Evolutionary conservation across 75 land plant species (phyloP).

Genomic region (Cupressus sempervirens): DNA sequence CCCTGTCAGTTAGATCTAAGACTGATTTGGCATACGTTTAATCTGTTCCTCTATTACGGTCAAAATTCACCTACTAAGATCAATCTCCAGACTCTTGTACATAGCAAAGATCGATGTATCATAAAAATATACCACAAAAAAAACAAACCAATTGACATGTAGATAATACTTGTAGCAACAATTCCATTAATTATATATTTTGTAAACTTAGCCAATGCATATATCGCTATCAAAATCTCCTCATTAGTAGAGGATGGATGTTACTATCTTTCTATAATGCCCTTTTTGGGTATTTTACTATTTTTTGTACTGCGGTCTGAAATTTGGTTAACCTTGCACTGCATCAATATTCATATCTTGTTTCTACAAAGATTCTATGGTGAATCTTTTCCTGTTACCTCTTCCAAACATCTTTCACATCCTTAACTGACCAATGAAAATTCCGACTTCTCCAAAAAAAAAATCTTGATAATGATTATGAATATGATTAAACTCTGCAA

Average conservation of each 20-base stretch:
- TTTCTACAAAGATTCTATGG: too few species aligned
- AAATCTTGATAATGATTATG: too few species aligned
- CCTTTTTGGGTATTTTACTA: background rate
- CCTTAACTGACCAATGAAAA: too few species aligned
- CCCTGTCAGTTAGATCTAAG: background rate
- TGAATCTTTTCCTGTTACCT: too few species aligned
- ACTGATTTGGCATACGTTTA: background rate
- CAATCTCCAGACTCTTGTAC: too few species aligned
- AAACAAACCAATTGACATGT: background rate
- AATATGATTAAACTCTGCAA: too few species aligned
- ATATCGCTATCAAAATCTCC: background rate
- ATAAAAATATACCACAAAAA: background rate
- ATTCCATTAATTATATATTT: background rate
- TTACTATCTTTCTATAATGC: background rate
- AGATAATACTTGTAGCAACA: background rate
- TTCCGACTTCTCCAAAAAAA: too few species aligned
- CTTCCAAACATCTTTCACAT: too few species aligned
- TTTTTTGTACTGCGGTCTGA: too few species aligned
- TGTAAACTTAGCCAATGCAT: background rate
- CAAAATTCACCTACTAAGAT: background rate
- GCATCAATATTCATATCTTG: too few species aligned
- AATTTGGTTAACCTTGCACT: too few species aligned
- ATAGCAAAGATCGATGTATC: background rate
- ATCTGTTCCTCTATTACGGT: background rate
- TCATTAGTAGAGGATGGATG: background rate